Evolutionary conservation across 1,139 yeast genomes (phyloP).

Genomic region (Yamadazyma mexicana): DNA sequence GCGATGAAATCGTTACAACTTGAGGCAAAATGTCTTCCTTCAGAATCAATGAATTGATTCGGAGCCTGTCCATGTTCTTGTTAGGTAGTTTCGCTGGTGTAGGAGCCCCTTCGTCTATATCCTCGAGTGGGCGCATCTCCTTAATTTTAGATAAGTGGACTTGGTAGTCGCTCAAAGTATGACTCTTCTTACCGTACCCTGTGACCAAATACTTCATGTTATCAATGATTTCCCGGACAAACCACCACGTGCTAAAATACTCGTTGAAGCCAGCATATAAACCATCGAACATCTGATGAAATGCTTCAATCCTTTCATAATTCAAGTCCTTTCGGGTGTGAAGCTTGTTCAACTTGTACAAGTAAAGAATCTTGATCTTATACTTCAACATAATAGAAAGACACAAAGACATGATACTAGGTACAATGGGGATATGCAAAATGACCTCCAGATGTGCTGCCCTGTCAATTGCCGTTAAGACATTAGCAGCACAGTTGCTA

Average conservation of each 20-base stretch:
- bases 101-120: not conserved
- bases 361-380: slow-evolving; percentile 14
- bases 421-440: slow-evolving; percentile 13
- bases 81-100: not conserved
- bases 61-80: slow-evolving; percentile 1
- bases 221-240: slow-evolving; percentile 17
- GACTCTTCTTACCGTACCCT: not conserved
- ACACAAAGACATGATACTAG: slow-evolving; percentile 12
- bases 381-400: slow-evolving; percentile 14
- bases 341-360: slow-evolving; percentile 11
- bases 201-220: slow-evolving; percentile 9
- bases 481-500: slow-evolving; percentile 1
- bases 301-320: slow-evolving; percentile 4
- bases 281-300: slow-evolving; percentile 9
- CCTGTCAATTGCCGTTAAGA: not conserved
- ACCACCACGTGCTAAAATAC: slow-evolving; percentile 21
- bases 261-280: slow-evolving; percentile 11
- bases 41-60: slow-evolving; percentile 1
- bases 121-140: not conserved
- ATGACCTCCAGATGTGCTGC: not conserved
- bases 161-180: not conserved
- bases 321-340: slow-evolving; percentile 10
- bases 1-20: slow-evolving; percentile 12
- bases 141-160: not conserved
- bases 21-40: slow-evolving; percentile 6